A percentile compares a stretch with the other conserved stretches of the same genome.
phyloP scores from a whole-genome alignment of 306 rosid species.

The Prunus mira region DNA sequence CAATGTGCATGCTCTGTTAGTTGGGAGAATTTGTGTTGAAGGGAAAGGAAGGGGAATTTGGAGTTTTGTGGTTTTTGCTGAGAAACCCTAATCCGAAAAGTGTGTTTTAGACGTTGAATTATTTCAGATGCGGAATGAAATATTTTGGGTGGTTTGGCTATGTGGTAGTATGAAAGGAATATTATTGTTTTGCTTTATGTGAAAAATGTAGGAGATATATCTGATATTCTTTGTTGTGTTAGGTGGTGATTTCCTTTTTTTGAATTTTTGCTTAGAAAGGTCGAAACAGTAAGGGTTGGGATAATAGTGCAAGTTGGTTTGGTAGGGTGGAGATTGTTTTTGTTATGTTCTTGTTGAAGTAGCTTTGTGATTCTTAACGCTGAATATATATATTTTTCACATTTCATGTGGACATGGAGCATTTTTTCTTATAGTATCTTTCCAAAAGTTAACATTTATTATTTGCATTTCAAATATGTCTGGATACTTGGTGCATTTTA shows the following conservation, averaged over 20 bases:
- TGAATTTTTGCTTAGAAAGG: not conserved
- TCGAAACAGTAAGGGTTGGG: not conserved
- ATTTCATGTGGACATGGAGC: not conserved
- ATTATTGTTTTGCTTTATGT: not conserved
- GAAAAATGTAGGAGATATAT: not conserved
- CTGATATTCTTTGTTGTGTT: not conserved
- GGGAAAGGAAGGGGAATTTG: not conserved
- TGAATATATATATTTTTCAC: not conserved
- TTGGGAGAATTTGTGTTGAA: not conserved
- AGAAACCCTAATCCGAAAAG: not conserved
- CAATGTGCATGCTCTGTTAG: not conserved
- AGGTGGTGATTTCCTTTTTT: not conserved
- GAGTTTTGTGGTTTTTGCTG: not conserved
- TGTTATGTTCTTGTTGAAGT: not conserved
- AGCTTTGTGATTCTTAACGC: not conserved
- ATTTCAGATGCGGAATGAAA: not conserved
- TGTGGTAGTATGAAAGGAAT: not conserved
- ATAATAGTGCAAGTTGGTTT: not conserved
- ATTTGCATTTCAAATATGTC: slow-evolving; percentile 54
- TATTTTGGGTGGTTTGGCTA: not conserved
- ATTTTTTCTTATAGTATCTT: not conserved
- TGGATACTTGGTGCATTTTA: slow-evolving; percentile 92
- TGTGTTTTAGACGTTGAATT: not conserved
- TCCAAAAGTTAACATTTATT: not conserved
- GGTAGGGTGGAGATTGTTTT: not conserved